Conservation (phyloP, 1,284 basidiomycete species). For the Coriolopsis trogii region DNA sequence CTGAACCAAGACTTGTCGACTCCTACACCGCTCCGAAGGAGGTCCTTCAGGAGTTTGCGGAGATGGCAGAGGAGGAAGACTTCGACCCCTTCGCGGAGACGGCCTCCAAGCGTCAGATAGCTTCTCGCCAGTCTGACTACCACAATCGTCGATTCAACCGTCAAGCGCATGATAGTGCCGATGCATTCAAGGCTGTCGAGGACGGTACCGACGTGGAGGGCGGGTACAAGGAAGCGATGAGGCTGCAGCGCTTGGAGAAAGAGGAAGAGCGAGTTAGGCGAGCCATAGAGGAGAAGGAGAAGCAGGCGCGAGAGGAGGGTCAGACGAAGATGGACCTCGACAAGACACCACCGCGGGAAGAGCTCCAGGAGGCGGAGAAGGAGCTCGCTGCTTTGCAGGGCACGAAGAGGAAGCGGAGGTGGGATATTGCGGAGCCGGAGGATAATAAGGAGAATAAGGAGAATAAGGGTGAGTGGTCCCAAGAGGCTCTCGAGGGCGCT, state of each 20-base stretch:
- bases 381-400: conserved; percentile 66
- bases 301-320: conserved; percentile 77
- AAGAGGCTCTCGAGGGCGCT: conserved; percentile 70
- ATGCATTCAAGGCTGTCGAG: conserved; percentile 72
- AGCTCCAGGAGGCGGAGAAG: conserved; percentile 69
- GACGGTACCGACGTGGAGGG: conserved; percentile 77
- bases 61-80: conserved; percentile 89
- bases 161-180: conserved; percentile 74
- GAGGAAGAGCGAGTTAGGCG: conserved; percentile 88
- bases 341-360: conserved; percentile 83
- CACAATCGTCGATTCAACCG: conserved; percentile 92
- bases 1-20: conserved; percentile 60
- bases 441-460: conserved; percentile 65
- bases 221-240: conserved; percentile 97
- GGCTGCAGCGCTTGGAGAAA: conserved; percentile 87
- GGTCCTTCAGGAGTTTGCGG: conserved; percentile 91
- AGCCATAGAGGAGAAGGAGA: conserved; percentile 89
- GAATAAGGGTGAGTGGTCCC: conserved; percentile 67
- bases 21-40: conserved; percentile 94
- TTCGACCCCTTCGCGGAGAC: conserved; percentile 94
- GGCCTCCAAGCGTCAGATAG: conserved; percentile 91
- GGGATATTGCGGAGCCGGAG: conserved; percentile 79
- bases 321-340: conserved; percentile 85
- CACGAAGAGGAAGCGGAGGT: conserved; percentile 81
- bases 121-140: conserved; percentile 93